phyloP scores from a whole-genome alignment of 345 rosid genomes.

The Populus simonii region DNA sequence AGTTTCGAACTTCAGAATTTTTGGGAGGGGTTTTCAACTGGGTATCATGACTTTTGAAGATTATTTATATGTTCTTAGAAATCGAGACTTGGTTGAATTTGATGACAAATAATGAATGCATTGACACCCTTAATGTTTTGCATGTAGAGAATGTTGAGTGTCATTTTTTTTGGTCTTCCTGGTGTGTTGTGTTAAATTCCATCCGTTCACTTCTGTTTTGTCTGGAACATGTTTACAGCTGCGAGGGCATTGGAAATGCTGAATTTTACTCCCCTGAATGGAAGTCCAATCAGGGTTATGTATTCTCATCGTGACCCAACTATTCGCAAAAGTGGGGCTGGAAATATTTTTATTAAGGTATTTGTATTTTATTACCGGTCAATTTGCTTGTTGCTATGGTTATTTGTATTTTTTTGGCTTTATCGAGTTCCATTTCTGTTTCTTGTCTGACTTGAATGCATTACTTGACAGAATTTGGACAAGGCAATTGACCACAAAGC shows the following conservation, averaged over 20 bases:
- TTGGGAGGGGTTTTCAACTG: neutral
- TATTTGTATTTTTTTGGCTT: neutral
- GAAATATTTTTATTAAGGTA: slow-evolving; percentile 93
- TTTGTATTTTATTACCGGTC: neutral
- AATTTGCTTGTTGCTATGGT: neutral
- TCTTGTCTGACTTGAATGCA: neutral
- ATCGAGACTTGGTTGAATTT: neutral
- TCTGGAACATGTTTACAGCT: slow-evolving; percentile 44
- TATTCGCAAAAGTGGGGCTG: slow-evolving; percentile 83
- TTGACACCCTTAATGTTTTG: neutral
- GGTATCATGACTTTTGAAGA: neutral
- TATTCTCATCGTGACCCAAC: slow-evolving; percentile 80
- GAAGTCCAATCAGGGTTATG: slow-evolving; percentile 75
- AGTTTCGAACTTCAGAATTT: neutral
- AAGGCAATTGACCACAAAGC: slow-evolving; percentile 87
- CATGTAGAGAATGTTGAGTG: too few species aligned
- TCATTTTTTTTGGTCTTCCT: neutral
- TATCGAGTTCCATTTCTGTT: neutral
- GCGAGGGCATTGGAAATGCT: slow-evolving; percentile 76
- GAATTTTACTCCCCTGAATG: slow-evolving; percentile 75
- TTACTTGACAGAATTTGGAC: slow-evolving; percentile 67
- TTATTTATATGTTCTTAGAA: neutral
- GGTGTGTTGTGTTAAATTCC: neutral
- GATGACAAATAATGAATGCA: slow-evolving; percentile 4
- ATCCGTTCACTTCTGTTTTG: neutral